phyloP scores from a whole-genome alignment of 305 asterid genomes.

The Rubia balearica region DNA sequence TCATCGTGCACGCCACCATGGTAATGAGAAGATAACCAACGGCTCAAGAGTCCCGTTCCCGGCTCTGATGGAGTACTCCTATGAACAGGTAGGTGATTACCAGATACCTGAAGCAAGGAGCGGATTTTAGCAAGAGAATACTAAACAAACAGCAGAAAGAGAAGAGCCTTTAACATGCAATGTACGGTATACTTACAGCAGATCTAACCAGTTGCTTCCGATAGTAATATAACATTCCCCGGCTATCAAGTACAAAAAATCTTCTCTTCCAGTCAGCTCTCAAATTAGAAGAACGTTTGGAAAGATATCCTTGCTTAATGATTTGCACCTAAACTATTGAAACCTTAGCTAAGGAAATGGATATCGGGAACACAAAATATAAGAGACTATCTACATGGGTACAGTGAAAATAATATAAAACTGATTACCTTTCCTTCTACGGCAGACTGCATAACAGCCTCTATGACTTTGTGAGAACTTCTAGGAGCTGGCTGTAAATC shows the following conservation, averaged over 20 bases:
- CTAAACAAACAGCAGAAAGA: slow-evolving; percentile 32
- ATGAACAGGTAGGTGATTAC: slow-evolving; percentile 74
- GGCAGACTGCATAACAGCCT: slow-evolving; percentile 98
- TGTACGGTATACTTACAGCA: slow-evolving; percentile 84
- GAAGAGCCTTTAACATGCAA: slow-evolving; percentile 78
- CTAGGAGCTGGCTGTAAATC: slow-evolving; percentile 79
- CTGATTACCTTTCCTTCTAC: slow-evolving; percentile 84
- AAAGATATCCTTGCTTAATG: slow-evolving; percentile 97
- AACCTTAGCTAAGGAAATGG: slow-evolving; percentile 34
- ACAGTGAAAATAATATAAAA: slow-evolving; percentile 11
- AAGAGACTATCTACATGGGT: neutral
- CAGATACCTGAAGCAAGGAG: slow-evolving; percentile 58
- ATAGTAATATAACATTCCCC: slow-evolving; percentile 99
- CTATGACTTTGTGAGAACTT: slow-evolving; percentile 99
- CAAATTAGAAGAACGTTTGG: slow-evolving; percentile 89
- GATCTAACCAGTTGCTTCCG: slow-evolving; percentile 95
- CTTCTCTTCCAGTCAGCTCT: slow-evolving; percentile 99
- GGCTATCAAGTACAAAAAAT: slow-evolving; percentile 98
- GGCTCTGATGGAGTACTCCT: slow-evolving; percentile 84
- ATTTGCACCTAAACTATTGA: slow-evolving; percentile 97
- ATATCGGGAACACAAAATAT: slow-evolving; percentile 4
- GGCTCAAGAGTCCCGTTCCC: slow-evolving; percentile 93
- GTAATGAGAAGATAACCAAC: slow-evolving; percentile 97
- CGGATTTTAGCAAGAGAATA: neutral
- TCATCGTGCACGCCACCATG: slow-evolving; percentile 99